phyloP scores from a whole-genome alignment of 2,329 filamentous ascomycete species.

The Trematosphaeria pertusa region DNA sequence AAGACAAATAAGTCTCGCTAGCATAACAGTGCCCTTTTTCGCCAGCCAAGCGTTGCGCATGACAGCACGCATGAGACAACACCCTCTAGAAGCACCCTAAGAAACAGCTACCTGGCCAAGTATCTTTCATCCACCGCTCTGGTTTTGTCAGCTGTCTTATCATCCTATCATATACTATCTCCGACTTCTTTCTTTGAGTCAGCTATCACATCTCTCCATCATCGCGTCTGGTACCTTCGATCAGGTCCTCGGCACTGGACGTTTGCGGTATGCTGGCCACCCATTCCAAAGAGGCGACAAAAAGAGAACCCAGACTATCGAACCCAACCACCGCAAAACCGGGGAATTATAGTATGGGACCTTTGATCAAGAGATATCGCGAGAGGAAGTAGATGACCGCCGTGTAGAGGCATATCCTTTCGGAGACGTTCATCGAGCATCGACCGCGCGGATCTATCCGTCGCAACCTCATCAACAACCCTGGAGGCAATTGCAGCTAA shows the following conservation, averaged over 20 bases:
- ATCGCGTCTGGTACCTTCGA: background rate
- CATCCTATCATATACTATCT: constrained; percentile 13
- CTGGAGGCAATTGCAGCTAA: too few relatives aligned
- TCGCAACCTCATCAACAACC: background rate
- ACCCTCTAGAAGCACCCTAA: background rate
- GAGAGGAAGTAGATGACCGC: constrained; percentile 1
- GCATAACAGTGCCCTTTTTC: too few relatives aligned
- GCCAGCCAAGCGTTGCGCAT: background rate
- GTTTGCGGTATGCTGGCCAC: constrained; percentile 16
- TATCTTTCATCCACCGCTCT: constrained; percentile 26
- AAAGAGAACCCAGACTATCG: constrained; percentile 3
- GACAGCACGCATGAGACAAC: background rate
- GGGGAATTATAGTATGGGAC: background rate
- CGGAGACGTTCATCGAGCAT: background rate
- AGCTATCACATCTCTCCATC: constrained; percentile 1
- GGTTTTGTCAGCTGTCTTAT: constrained; percentile 20
- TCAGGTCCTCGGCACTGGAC: background rate
- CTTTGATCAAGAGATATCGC: constrained; percentile 6
- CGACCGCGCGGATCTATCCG: background rate
- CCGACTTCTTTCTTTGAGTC: background rate
- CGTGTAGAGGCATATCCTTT: background rate
- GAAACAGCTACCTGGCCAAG: background rate
- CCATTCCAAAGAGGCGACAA: constrained; percentile 16
- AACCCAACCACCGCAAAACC: constrained; percentile 4
- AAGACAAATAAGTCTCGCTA: too few relatives aligned